These are phyloP conservation scores for Leccinum aurantiacum DNA, from an alignment of 768 basidiomycete species.

Conservation along the genomic window DNA sequence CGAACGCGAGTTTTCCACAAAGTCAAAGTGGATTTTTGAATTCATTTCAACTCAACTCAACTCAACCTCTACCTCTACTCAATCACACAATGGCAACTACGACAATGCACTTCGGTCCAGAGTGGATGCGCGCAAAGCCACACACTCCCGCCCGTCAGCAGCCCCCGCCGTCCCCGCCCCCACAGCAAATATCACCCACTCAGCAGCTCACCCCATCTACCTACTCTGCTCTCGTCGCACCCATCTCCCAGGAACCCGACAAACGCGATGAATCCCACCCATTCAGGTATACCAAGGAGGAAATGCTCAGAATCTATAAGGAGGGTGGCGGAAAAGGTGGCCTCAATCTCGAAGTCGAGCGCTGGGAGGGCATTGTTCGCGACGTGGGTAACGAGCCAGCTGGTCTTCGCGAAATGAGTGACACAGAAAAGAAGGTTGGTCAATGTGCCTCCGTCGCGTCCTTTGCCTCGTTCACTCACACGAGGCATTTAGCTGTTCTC, in stretches of 20 bases:
- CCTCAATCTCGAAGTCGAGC: slow-evolving; percentile 81
- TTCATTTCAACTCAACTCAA: slow-evolving; percentile 5
- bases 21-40: slow-evolving; percentile 14
- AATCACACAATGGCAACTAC: slow-evolving; percentile 46
- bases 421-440: slow-evolving; percentile 85
- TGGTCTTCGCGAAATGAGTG: slow-evolving; percentile 74
- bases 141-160: slow-evolving; percentile 53
- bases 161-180: slow-evolving; percentile 61
- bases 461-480: slow-evolving; percentile 26
- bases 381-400: slow-evolving; percentile 73
- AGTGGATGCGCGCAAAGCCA: slow-evolving; percentile 88
- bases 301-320: slow-evolving; percentile 79
- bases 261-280: slow-evolving; percentile 67
- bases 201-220: slow-evolving; percentile 65
- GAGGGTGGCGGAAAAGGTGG: slow-evolving; percentile 74
- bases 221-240: slow-evolving; percentile 57
- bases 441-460: slow-evolving; percentile 9
- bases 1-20: slow-evolving; percentile 27
- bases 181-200: slow-evolving; percentile 38
- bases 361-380: slow-evolving; percentile 86
- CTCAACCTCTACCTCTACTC: too few relatives aligned
- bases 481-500: slow-evolving; percentile 65
- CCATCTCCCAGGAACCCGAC: slow-evolving; percentile 49
- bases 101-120: slow-evolving; percentile 88
- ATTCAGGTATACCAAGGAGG: slow-evolving; percentile 87